A percentile compares a stretch with the other conserved stretches of the same genome.
These are phyloP conservation scores for Salpingoeca rosetta DNA, from an alignment of 78 protist species.

Conservation along the genomic window DNA sequence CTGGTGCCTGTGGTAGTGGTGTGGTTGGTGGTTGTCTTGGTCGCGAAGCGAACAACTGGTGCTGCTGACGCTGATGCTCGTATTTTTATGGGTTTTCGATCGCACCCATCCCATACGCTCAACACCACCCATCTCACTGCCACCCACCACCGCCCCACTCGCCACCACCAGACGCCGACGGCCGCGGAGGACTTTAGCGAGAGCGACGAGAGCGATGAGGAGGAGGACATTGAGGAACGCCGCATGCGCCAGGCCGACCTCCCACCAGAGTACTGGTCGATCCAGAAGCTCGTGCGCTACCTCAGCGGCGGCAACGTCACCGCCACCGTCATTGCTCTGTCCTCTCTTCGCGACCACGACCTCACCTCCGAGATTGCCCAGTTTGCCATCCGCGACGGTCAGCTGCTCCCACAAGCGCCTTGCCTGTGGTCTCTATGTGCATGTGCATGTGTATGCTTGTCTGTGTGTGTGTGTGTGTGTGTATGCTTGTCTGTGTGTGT, in stretches of 20 bases:
- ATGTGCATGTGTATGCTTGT: too few species aligned
- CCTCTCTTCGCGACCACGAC: not conserved
- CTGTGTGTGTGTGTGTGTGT: too few species aligned
- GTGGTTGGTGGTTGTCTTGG: too few species aligned
- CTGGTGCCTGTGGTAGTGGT: too few species aligned
- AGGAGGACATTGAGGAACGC: not conserved
- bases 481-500: too few species aligned
- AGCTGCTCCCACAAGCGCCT: too few species aligned
- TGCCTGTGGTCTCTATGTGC: too few species aligned
- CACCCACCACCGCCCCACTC: not conserved
- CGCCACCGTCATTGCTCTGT: not conserved
- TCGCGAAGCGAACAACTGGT: not conserved
- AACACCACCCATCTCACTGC: not conserved
- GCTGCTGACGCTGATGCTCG: not conserved
- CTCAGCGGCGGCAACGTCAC: not conserved
- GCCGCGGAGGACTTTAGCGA: not conserved
- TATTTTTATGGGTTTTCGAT: not conserved
- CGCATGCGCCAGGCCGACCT: not conserved
- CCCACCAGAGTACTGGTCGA: slow-evolving; percentile 2
- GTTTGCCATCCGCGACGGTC: not conserved
- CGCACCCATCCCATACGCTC: not conserved
- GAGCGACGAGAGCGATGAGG: not conserved
- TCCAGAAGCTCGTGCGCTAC: not conserved
- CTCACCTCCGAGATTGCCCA: not conserved
- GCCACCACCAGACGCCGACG: not conserved